Percentiles rank a stretch among this genome's conserved stretches.
These are phyloP conservation scores for Fraxinus excelsior DNA, from an alignment of 257 asterid genomes.

Conservation along the genomic window DNA sequence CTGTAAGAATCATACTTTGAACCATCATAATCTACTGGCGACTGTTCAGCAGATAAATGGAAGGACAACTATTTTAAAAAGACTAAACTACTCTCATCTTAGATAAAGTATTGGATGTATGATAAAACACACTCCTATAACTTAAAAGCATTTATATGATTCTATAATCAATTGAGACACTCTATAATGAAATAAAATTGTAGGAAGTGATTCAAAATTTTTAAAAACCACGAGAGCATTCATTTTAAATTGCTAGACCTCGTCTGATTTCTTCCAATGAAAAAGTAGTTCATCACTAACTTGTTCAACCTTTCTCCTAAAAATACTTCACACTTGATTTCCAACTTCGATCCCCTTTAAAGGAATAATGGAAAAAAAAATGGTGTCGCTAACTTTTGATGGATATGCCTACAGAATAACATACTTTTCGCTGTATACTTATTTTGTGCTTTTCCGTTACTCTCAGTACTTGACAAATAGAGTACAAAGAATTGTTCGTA, in stretches of 20 bases:
- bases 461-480: neutral
- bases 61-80: too few relatives aligned
- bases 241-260: neutral
- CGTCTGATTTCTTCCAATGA: neutral
- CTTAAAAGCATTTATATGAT: neutral
- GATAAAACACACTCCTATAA: neutral
- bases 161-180: neutral
- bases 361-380: too few relatives aligned
- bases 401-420: conserved; percentile 1
- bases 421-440: neutral
- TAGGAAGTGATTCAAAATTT: neutral
- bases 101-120: neutral
- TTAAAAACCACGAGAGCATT: neutral
- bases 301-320: neutral
- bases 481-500: conserved; percentile 6
- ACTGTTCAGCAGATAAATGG: neutral
- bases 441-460: neutral
- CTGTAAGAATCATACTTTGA: neutral
- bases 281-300: neutral
- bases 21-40: neutral
- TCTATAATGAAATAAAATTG: neutral
- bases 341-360: neutral
- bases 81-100: neutral
- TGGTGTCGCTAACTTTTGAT: neutral
- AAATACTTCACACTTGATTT: neutral